Conservation (phyloP, 2,329 filamentous ascomycete species). For the Stemphylium beticola region DNA sequence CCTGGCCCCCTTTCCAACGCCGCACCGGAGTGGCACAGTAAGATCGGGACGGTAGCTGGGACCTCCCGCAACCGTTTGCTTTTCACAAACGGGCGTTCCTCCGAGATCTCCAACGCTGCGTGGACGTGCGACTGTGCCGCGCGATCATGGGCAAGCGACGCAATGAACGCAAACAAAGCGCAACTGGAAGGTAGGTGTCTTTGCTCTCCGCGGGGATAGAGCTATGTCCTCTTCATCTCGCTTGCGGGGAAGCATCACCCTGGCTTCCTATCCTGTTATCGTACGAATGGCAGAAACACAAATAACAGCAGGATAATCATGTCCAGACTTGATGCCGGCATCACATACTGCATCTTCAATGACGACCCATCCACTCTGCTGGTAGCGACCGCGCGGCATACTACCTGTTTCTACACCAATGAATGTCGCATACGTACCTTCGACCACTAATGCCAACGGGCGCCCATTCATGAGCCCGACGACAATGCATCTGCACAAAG, state of each 20-base stretch:
- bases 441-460: not conserved
- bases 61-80: conserved; percentile 6
- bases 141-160: conserved; percentile 2
- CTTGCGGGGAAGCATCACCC: conserved; percentile 15
- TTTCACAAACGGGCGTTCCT: conserved; percentile 4
- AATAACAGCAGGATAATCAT: conserved; percentile 4
- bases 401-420: conserved; percentile 3
- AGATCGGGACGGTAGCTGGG: conserved; percentile 11
- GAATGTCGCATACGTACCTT: not conserved
- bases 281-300: conserved; percentile 10
- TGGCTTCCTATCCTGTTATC: conserved; percentile 9
- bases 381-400: conserved; percentile 11
- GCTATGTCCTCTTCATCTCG: conserved; percentile 14
- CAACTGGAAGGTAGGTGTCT: not conserved
- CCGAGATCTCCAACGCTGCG: conserved; percentile 11
- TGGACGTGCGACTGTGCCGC: not conserved
- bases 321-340: conserved; percentile 7
- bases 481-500: not conserved
- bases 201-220: conserved; percentile 6
- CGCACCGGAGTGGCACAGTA: conserved; percentile 12
- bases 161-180: conserved; percentile 11
- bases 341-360: conserved; percentile 7
- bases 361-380: conserved; percentile 2
- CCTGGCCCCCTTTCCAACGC: conserved; percentile 13
- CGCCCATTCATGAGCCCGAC: not conserved